Percentiles rank a stretch among this genome's conserved stretches.
Conservation (phyloP, 768 basidiomycete species). For the Coprinopsis cinerea region DNA sequence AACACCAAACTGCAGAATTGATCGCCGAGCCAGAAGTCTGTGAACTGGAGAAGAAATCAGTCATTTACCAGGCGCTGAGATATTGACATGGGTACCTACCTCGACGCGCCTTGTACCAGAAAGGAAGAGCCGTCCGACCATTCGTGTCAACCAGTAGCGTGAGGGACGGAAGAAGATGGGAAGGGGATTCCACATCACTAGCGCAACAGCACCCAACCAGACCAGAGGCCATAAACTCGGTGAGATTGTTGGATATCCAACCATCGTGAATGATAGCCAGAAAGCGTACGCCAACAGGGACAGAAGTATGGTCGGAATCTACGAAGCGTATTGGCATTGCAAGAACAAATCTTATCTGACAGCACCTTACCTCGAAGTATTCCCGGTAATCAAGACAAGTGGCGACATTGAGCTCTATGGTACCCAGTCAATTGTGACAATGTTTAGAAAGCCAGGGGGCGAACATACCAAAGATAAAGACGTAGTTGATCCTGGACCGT, state of each 20-base stretch:
- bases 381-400: conserved; percentile 72
- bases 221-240: conserved; percentile 77
- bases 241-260: conserved; percentile 46
- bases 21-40: conserved; percentile 89
- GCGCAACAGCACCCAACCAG: conserved; percentile 63
- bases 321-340: not conserved
- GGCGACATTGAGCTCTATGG: conserved; percentile 59
- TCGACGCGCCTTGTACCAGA: conserved; percentile 74
- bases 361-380: conserved; percentile 48
- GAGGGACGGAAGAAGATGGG: conserved; percentile 57
- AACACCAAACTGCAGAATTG: conserved; percentile 79
- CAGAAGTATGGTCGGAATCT: conserved; percentile 82
- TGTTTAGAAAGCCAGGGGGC: conserved; percentile 10
- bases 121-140: conserved; percentile 52
- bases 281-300: conserved; percentile 71
- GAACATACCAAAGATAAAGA: conserved; percentile 79
- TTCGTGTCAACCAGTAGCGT: conserved; percentile 78
- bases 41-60: conserved; percentile 49
- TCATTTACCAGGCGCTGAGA: no score
- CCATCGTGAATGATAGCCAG: conserved; percentile 72
- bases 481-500: conserved; percentile 76
- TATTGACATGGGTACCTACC: no score
- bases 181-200: conserved; percentile 71
- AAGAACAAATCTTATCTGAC: conserved; percentile 10
- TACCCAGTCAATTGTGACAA: not conserved